A percentile compares a stretch with the other conserved stretches of the same genome.
phyloP scores from a whole-genome alignment of 2,329 filamentous ascomycete genomes.

The Magnaporthiopsis incrustans region DNA sequence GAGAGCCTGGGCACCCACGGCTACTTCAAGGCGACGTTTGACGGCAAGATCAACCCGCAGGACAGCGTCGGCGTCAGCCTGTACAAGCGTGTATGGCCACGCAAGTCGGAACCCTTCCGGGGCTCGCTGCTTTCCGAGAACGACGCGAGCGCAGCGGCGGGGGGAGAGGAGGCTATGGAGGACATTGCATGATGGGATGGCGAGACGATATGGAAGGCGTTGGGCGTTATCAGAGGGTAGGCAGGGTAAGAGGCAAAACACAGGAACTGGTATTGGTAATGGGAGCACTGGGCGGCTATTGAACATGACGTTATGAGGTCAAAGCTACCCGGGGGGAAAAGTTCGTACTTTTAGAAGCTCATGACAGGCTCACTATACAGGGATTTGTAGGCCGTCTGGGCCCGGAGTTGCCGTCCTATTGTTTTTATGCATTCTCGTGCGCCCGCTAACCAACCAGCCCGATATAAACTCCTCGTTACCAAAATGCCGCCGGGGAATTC shows the following conservation, averaged over 20 bases:
- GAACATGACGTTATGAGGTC: background rate
- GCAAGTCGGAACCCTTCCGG: slow-evolving; percentile 47
- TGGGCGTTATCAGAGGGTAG: background rate
- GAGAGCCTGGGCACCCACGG: slow-evolving; percentile 92
- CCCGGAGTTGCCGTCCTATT: background rate
- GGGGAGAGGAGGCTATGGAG: slow-evolving; percentile 18
- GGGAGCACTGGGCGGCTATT: background rate
- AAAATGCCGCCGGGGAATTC: background rate
- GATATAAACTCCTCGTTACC: background rate
- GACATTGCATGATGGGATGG: slow-evolving; percentile 18
- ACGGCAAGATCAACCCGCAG: slow-evolving; percentile 90
- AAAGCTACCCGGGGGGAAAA: background rate
- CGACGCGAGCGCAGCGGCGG: slow-evolving; percentile 2
- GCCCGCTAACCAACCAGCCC: background rate
- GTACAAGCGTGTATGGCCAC: slow-evolving; percentile 80
- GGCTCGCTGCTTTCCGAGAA: slow-evolving; percentile 29
- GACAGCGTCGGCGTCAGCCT: slow-evolving; percentile 87
- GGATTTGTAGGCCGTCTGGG: background rate
- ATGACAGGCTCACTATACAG: background rate
- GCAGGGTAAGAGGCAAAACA: background rate
- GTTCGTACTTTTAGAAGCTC: background rate
- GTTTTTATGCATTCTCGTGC: background rate
- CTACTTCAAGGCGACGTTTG: slow-evolving; percentile 99
- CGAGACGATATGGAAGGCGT: slow-evolving; percentile 1
- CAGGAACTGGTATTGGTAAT: background rate